A percentile compares a stretch with the other conserved stretches of the same genome.
Evolutionary conservation across 306 rosid genomes (phyloP).

Genomic region (Albizia julibrissin): DNA sequence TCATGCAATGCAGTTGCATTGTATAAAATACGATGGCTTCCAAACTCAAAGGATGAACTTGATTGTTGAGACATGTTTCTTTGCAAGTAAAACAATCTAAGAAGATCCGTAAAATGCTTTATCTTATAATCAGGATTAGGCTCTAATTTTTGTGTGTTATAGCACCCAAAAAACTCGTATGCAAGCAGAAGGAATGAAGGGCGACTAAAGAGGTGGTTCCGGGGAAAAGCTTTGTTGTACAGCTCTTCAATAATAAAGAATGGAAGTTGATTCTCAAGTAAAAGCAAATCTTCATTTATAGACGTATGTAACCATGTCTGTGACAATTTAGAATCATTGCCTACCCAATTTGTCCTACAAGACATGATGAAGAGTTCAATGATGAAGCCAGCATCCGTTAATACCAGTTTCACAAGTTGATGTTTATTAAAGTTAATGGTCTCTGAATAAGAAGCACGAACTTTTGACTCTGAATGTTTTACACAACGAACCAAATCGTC

Average conservation of each 20-base stretch:
- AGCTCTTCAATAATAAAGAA: background rate
- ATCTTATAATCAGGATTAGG: background rate
- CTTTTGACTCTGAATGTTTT: too few species aligned
- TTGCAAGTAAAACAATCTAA: background rate
- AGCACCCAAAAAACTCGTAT: background rate
- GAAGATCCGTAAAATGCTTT: background rate
- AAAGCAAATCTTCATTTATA: background rate
- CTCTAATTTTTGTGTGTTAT: background rate
- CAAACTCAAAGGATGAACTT: too few species aligned
- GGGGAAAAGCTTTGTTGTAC: background rate
- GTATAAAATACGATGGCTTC: background rate
- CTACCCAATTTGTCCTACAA: fast-evolving
- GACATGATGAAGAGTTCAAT: too few species aligned
- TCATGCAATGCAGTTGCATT: background rate
- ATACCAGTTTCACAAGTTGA: too few species aligned
- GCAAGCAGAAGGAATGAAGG: background rate
- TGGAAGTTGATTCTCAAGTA: conserved; percentile 7
- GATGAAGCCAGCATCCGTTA: too few species aligned
- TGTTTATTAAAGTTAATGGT: too few species aligned
- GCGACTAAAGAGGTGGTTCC: background rate
- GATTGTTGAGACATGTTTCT: too few species aligned
- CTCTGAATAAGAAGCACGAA: too few species aligned
- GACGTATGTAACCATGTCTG: background rate
- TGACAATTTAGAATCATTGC: too few species aligned
- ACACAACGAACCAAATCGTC: too few species aligned